A percentile compares a stretch with the other conserved stretches of the same genome.
phyloP scores from a whole-genome alignment of 768 basidiomycete genomes.

The Suillus subalutaceus region DNA sequence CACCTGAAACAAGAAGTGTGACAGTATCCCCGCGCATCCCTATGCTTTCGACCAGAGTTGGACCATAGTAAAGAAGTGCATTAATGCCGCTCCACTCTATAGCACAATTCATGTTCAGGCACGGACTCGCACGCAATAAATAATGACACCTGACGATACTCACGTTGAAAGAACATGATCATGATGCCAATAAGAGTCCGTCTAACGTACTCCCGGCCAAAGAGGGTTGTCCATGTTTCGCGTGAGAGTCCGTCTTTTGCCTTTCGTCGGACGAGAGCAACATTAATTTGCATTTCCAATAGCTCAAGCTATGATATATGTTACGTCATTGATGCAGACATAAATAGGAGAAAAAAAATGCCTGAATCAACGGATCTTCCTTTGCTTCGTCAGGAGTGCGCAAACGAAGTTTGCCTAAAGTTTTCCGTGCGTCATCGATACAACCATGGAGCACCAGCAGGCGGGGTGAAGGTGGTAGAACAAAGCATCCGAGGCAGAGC shows the following conservation, averaged over 20 bases:
- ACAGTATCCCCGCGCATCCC: conserved; percentile 63
- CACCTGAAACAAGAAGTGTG: conserved; percentile 71
- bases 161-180: conserved; percentile 86
- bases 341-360: conserved; percentile 17
- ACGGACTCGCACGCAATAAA: not conserved
- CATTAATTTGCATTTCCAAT: conserved; percentile 75
- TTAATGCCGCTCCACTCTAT: conserved; percentile 90
- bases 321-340: not conserved
- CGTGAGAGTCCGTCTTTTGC: conserved; percentile 21
- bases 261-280: conserved; percentile 48
- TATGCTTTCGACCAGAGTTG: conserved; percentile 65
- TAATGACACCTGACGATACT: conserved; percentile 23
- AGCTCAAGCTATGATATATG: conserved; percentile 62
- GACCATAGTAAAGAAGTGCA: conserved; percentile 82
- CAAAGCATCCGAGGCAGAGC: conserved; percentile 61
- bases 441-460: conserved; percentile 51
- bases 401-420: conserved; percentile 56
- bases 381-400: conserved; percentile 47
- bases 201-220: conserved; percentile 52
- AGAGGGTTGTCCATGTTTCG: conserved; percentile 62
- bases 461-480: conserved; percentile 52
- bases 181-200: conserved; percentile 71
- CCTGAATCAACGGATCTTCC: conserved; percentile 56
- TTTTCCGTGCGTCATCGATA: conserved; percentile 57
- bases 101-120: not conserved